A percentile compares a stretch with the other conserved stretches of the same genome.
Conservation (phyloP, 2,329 filamentous ascomycete species). For the Dichotomopilus funicola region DNA sequence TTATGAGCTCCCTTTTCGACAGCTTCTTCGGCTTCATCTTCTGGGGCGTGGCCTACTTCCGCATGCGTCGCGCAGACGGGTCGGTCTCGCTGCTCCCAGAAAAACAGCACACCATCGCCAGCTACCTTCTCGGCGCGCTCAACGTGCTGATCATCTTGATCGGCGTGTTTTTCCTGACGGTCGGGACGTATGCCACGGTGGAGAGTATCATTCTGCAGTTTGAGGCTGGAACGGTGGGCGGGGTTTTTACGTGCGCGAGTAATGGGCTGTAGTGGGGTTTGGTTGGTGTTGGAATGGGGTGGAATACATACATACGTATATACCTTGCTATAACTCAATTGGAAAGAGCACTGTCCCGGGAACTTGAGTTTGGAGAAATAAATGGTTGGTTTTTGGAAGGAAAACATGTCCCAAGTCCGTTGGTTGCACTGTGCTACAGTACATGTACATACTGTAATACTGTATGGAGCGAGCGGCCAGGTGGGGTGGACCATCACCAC, state of each 20-base stretch:
- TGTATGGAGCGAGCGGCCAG: too few species aligned
- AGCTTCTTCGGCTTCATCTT: constrained; percentile 95
- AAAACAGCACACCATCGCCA: constrained; percentile 40
- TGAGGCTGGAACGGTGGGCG: neutral
- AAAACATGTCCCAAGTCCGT: too few species aligned
- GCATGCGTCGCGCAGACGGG: constrained; percentile 64
- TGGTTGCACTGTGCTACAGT: too few species aligned
- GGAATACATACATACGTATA: too few species aligned
- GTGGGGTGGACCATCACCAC: too few species aligned
- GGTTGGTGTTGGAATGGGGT: too few species aligned
- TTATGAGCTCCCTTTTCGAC: constrained; percentile 86
- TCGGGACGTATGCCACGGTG: constrained; percentile 74
- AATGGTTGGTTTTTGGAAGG: too few species aligned
- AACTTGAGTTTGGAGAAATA: too few species aligned
- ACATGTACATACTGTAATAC: too few species aligned
- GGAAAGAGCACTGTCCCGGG: too few species aligned
- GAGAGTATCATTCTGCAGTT: constrained; percentile 55
- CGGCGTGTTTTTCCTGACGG: constrained; percentile 74
- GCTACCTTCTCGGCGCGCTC: constrained; percentile 46
- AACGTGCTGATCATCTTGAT: constrained; percentile 68
- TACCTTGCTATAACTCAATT: too few species aligned
- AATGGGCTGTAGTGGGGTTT: neutral
- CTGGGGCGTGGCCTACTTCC: constrained; percentile 76
- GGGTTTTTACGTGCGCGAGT: constrained; percentile 3
- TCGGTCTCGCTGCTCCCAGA: constrained; percentile 40